Evolutionary conservation across 306 rosid genomes (phyloP).

Genomic region (Chamaecrista fasciculata): DNA sequence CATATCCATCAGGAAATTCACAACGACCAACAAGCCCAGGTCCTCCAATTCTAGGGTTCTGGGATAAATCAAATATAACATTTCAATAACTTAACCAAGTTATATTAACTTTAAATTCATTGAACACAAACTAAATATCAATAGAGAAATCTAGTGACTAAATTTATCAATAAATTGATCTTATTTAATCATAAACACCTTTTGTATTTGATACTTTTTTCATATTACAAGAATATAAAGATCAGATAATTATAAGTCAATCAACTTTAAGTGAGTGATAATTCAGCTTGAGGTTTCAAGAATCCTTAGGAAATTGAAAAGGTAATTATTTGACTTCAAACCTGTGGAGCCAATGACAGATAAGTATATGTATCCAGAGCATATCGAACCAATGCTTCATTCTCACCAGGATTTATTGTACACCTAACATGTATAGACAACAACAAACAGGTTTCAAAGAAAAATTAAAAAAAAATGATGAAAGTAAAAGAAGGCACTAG

Average conservation of each 20-base stretch:
- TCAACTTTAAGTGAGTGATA: neutral
- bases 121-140: slow-evolving; percentile 6
- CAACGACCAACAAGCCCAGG: slow-evolving; percentile 83
- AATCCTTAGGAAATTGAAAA: slow-evolving; percentile 14
- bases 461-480: neutral
- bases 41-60: slow-evolving; percentile 94
- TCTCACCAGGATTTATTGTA: slow-evolving; percentile 96
- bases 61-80: slow-evolving; percentile 33
- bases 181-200: neutral
- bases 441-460: slow-evolving; percentile 7
- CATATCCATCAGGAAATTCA: slow-evolving; percentile 75
- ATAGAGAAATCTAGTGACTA: neutral
- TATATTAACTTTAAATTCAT: neutral
- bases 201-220: neutral
- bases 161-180: neutral
- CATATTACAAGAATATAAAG: neutral
- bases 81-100: slow-evolving; percentile 6
- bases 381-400: slow-evolving; percentile 92
- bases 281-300: slow-evolving; percentile 14
- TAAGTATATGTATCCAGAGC: slow-evolving; percentile 82
- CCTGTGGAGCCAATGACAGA: slow-evolving; percentile 84
- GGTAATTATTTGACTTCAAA: slow-evolving; percentile 38
- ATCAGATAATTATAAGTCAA: slow-evolving; percentile 11
- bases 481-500: neutral
- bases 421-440: slow-evolving; percentile 48